Percentiles rank a stretch among this genome's conserved stretches.
Evolutionary conservation across 495 filamentous ascomycete genomes (phyloP).

Genomic region (Aspergillus diversus): DNA sequence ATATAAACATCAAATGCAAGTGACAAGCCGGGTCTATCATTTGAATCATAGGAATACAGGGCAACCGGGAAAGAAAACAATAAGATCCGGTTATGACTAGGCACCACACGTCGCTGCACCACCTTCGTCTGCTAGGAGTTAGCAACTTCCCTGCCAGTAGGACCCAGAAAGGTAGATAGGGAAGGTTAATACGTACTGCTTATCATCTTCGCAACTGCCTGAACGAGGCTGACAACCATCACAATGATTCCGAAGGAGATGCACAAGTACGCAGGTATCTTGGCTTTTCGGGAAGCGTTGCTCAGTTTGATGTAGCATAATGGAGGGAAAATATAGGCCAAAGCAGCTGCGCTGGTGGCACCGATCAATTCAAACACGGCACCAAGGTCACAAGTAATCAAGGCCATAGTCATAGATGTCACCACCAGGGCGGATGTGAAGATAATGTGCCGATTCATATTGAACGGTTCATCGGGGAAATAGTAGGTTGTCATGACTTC

Average conservation of each 20-base stretch:
- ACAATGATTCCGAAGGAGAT: slow-evolving; percentile 79
- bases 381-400: slow-evolving; percentile 91
- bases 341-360: slow-evolving; percentile 87
- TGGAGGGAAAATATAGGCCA: slow-evolving; percentile 95
- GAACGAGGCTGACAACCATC: slow-evolving; percentile 80
- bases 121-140: slow-evolving; percentile 34
- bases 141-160: not conserved
- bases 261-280: slow-evolving; percentile 68
- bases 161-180: not conserved
- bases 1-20: too few species aligned
- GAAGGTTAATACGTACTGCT: slow-evolving; percentile 36
- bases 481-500: slow-evolving; percentile 96
- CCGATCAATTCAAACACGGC: slow-evolving; percentile 94
- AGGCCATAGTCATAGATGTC: slow-evolving; percentile 71
- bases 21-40: too few species aligned
- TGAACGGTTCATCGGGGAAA: slow-evolving; percentile 79
- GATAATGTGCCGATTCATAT: slow-evolving; percentile 80
- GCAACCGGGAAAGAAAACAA: too few species aligned
- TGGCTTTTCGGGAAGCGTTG: slow-evolving; percentile 66
- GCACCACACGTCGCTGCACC: slow-evolving; percentile 33
- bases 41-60: too few species aligned
- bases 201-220: slow-evolving; percentile 71
- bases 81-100: slow-evolving; percentile 12
- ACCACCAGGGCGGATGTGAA: slow-evolving; percentile 81
- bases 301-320: slow-evolving; percentile 94